A percentile compares a stretch with the other conserved stretches of the same genome.
These are phyloP conservation scores for Exserohilum turcica DNA, from an alignment of 2,329 filamentous ascomycete genomes.

Conservation along the genomic window DNA sequence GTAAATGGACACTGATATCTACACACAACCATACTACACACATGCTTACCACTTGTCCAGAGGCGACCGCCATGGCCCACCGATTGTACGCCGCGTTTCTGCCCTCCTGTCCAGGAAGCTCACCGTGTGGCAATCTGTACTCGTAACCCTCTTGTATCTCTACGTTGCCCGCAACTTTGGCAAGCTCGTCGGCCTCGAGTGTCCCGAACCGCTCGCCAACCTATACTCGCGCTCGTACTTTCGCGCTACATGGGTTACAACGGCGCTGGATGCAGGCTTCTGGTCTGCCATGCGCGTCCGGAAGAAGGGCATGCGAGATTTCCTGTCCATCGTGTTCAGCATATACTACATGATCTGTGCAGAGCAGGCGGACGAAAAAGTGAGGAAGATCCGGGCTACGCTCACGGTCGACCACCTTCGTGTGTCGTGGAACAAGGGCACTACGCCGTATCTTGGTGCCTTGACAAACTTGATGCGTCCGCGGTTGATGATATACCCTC, in stretches of 20 bases:
- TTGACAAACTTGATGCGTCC: constrained; percentile 76
- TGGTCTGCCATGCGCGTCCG: constrained; percentile 97
- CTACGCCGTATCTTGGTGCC: constrained; percentile 79
- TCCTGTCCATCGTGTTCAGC: constrained; percentile 82
- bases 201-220: constrained; percentile 90
- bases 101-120: constrained; percentile 70
- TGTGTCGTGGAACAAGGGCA: constrained; percentile 94
- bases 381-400: constrained; percentile 83
- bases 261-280: constrained; percentile 92
- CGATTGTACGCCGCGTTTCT: constrained; percentile 72
- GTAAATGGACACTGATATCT: constrained; percentile 53
- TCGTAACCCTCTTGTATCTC: constrained; percentile 86
- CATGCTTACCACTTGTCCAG: constrained; percentile 53
- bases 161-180: constrained; percentile 93
- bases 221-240: constrained; percentile 94
- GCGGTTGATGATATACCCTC: constrained; percentile 77
- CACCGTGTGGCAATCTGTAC: constrained; percentile 87
- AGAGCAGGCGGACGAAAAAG: constrained; percentile 95
- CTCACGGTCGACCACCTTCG: constrained; percentile 90
- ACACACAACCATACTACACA: not conserved
- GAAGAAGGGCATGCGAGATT: constrained; percentile 77
- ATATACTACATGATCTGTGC: constrained; percentile 91
- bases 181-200: constrained; percentile 87
- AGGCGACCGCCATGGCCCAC: constrained; percentile 88
- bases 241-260: constrained; percentile 94